phyloP scores from a whole-genome alignment of 1,284 basidiomycete genomes.

The Tylopilus orsonianus region DNA sequence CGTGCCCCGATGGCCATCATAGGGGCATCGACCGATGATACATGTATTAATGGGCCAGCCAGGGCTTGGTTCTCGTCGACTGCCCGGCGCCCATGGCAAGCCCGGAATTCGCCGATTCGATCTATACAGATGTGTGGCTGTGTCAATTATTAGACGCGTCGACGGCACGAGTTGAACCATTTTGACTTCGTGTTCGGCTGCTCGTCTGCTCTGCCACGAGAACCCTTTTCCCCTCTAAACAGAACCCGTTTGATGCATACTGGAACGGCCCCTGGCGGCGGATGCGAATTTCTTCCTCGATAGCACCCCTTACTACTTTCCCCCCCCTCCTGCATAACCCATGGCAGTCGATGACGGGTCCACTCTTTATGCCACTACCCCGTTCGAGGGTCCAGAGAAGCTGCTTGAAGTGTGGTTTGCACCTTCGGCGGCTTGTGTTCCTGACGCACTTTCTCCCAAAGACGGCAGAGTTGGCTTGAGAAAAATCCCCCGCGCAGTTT shows the following conservation, averaged over 20 bases:
- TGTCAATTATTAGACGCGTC: slow-evolving; percentile 13
- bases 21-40: too few species aligned
- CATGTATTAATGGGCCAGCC: too few species aligned
- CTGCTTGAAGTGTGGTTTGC: slow-evolving; percentile 98
- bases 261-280: slow-evolving; percentile 40
- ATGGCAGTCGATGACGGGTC: slow-evolving; percentile 40
- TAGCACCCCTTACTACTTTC: slow-evolving; percentile 45
- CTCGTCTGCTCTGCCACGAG: slow-evolving; percentile 21
- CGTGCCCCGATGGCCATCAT: neutral
- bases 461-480: slow-evolving; percentile 69
- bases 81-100: neutral
- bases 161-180: neutral
- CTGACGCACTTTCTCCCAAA: slow-evolving; percentile 39
- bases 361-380: slow-evolving; percentile 42
- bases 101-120: slow-evolving; percentile 17
- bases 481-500: slow-evolving; percentile 72
- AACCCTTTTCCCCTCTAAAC: slow-evolving; percentile 14
- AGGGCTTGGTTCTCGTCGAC: too few species aligned
- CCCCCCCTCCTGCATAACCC: slow-evolving; percentile 5
- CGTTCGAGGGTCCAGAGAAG: slow-evolving; percentile 93
- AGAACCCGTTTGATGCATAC: slow-evolving; percentile 58
- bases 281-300: slow-evolving; percentile 47
- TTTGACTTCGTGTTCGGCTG: slow-evolving; percentile 23
- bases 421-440: slow-evolving; percentile 64
- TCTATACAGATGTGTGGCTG: slow-evolving; percentile 30